Conservation (phyloP, 768 basidiomycete species). For the Pleurotus cornucopiae region DNA sequence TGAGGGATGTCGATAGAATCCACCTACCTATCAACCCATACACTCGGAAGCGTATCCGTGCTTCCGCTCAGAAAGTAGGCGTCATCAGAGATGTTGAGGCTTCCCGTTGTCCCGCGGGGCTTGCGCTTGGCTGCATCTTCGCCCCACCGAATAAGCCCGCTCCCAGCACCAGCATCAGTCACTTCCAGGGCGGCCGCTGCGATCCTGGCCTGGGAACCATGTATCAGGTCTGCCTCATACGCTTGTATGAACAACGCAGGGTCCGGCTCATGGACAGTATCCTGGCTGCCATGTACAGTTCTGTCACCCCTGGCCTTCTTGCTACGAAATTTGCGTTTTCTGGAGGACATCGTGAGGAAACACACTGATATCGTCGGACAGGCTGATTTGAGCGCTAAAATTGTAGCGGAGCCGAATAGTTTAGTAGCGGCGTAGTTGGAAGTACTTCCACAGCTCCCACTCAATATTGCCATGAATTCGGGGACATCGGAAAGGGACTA, state of each 20-base stretch:
- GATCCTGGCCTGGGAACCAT: conserved; percentile 39
- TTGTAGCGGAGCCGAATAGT: background rate
- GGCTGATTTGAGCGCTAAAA: background rate
- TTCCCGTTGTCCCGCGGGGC: background rate
- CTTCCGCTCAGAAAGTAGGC: conserved; percentile 21
- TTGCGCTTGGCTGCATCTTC: conserved; percentile 2
- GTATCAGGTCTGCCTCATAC: conserved; percentile 71
- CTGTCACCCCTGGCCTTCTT: background rate
- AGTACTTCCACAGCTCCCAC: background rate
- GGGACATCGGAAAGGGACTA: no score
- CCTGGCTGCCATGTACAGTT: background rate
- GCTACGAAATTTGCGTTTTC: conserved; percentile 6
- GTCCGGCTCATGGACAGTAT: conserved; percentile 14
- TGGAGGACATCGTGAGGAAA: background rate
- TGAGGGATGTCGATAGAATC: conserved; percentile 10
- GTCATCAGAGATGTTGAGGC: conserved; percentile 11
- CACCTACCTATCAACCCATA: conserved; percentile 87
- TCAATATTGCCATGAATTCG: background rate
- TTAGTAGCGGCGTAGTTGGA: background rate
- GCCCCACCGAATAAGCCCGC: conserved; percentile 30
- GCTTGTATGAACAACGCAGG: conserved; percentile 55
- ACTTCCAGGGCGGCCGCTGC: conserved; percentile 36
- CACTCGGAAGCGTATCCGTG: conserved; percentile 11
- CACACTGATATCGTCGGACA: background rate
- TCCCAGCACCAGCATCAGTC: conserved; percentile 5